Evolutionary conservation across 371 early-diverging fungal species (phyloP).

Genomic region (Entomophthora muscae): DNA sequence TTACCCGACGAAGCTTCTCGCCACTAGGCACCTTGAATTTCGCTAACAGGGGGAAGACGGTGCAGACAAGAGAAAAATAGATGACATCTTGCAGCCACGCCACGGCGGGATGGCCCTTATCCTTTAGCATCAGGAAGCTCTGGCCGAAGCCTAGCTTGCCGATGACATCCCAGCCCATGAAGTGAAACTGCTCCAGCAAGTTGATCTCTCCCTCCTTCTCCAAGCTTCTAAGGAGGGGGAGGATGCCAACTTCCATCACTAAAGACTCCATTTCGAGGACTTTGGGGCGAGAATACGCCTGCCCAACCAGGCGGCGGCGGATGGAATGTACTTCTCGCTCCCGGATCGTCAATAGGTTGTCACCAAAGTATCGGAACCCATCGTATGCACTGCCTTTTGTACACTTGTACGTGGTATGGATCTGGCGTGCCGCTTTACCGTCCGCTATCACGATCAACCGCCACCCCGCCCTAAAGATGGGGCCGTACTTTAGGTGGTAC

Average conservation of each 20-base stretch:
- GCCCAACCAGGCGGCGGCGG: background rate
- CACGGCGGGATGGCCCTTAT: background rate
- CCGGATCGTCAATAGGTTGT: background rate
- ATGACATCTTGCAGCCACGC: background rate
- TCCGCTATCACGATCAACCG: background rate
- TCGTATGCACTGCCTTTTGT: background rate
- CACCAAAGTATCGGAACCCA: background rate
- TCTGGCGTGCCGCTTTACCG: background rate
- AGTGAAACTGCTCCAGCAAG: background rate
- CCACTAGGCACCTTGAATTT: background rate
- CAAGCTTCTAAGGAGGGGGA: background rate
- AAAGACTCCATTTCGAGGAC: background rate
- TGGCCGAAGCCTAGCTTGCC: background rate
- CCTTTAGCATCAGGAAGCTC: background rate
- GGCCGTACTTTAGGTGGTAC: background rate
- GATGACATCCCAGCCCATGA: background rate
- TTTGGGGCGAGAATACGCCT: background rate
- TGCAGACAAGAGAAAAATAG: background rate
- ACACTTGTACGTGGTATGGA: background rate
- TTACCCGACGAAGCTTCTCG: background rate
- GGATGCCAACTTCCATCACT: background rate
- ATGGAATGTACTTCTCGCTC: background rate
- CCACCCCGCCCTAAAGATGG: background rate
- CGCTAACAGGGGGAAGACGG: background rate
- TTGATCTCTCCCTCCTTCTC: background rate